Conservation (phyloP, 768 basidiomycete species). For the Rossbeevera mucosa region DNA sequence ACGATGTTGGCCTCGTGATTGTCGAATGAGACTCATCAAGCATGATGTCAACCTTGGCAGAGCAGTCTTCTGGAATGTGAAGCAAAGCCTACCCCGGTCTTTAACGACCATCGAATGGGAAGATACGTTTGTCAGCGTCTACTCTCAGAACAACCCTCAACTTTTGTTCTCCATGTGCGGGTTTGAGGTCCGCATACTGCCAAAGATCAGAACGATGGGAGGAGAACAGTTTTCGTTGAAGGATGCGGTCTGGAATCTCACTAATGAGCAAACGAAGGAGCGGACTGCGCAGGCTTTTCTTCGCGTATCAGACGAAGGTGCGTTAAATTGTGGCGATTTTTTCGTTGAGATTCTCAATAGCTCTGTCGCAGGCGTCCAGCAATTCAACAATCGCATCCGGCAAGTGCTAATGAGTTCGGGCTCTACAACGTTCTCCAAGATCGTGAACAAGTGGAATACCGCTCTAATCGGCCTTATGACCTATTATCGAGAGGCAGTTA, state of each 20-base stretch:
- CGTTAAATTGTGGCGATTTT: slow-evolving; percentile 1
- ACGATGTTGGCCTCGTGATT: slow-evolving; percentile 98
- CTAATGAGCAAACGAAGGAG: slow-evolving; percentile 96
- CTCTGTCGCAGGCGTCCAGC: slow-evolving; percentile 64
- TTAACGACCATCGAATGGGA: slow-evolving; percentile 99
- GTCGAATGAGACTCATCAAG: slow-evolving; percentile 98
- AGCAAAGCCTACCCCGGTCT: slow-evolving; percentile 91
- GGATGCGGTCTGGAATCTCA: slow-evolving; percentile 95
- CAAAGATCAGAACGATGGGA: slow-evolving; percentile 91
- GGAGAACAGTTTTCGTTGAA: slow-evolving; percentile 97
- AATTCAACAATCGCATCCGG: slow-evolving; percentile 96
- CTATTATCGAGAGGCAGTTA: slow-evolving; percentile 96
- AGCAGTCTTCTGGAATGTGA: slow-evolving; percentile 99
- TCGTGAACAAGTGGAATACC: slow-evolving; percentile 98
- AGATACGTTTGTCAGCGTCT: slow-evolving; percentile 95
- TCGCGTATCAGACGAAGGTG: slow-evolving; percentile 92
- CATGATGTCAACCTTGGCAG: slow-evolving; percentile 98
- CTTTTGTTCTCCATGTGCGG: slow-evolving; percentile 97
- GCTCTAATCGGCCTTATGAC: slow-evolving; percentile 96
- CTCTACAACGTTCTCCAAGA: slow-evolving; percentile 97
- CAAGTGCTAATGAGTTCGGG: slow-evolving; percentile 98
- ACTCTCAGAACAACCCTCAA: slow-evolving; percentile 96
- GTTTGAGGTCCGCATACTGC: slow-evolving; percentile 97
- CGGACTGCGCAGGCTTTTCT: slow-evolving; percentile 97
- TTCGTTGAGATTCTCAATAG: neutral